Conservation (phyloP, 345 rosid genomes). For the Viola odorata region DNA sequence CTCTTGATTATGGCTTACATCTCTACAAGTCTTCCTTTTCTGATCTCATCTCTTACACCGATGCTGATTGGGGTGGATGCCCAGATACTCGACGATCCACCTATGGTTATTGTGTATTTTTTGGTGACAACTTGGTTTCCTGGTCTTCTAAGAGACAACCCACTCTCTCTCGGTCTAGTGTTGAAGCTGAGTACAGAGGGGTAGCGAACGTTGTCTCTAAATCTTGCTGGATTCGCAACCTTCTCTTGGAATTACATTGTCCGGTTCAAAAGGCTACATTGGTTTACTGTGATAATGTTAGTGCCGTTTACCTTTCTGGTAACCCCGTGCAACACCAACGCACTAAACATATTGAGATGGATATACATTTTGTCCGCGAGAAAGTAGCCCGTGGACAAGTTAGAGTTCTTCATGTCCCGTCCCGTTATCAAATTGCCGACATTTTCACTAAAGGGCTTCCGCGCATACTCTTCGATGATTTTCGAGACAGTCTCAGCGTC, state of each 20-base stretch:
- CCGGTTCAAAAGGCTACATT: neutral
- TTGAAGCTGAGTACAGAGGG: neutral
- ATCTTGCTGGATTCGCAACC: constrained; percentile 1
- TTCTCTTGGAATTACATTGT: neutral
- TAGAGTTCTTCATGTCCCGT: neutral
- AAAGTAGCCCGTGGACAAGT: neutral
- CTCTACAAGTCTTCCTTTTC: neutral
- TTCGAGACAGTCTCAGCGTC: neutral
- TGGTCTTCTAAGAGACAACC: constrained; percentile 1
- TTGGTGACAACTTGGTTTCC: neutral
- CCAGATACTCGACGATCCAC: neutral
- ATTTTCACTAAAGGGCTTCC: constrained; percentile 4
- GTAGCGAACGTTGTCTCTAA: neutral
- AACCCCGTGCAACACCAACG: constrained; percentile 3
- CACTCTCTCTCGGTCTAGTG: neutral
- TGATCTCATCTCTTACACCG: neutral
- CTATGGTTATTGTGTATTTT: neutral
- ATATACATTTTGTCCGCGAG: constrained; percentile 3
- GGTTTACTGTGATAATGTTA: neutral
- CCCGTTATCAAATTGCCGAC: neutral
- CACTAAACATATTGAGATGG: constrained; percentile 8
- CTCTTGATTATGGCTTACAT: neutral
- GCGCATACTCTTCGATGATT: neutral
- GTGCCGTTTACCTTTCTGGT: constrained; percentile 1
- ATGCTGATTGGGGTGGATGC: constrained; percentile 5